A percentile compares a stretch with the other conserved stretches of the same genome.
phyloP scores from a whole-genome alignment of 306 rosid species.

The Ormosia semicastrata region DNA sequence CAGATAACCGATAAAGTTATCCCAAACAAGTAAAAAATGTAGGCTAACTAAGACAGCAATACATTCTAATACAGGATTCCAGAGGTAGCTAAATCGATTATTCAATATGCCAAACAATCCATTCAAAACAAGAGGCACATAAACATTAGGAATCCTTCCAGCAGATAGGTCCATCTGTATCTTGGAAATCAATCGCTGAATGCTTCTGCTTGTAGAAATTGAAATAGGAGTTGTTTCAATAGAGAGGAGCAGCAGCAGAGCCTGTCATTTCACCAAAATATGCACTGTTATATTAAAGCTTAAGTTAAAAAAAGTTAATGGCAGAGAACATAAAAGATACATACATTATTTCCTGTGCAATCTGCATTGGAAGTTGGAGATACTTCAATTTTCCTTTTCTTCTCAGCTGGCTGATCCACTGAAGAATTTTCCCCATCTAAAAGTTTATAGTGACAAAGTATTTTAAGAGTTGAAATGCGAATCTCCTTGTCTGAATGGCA shows the following conservation, averaged over 20 bases:
- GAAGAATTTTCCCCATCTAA: constrained; percentile 34
- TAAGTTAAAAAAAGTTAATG: constrained; percentile 14
- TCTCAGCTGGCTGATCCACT: constrained; percentile 49
- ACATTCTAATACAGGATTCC: constrained; percentile 82
- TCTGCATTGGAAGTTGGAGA: constrained; percentile 32
- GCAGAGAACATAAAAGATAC: constrained; percentile 27
- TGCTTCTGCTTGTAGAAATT: constrained; percentile 64
- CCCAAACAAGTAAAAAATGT: constrained; percentile 57
- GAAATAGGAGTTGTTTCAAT: constrained; percentile 80
- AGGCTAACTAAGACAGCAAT: constrained; percentile 64
- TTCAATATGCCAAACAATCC: constrained; percentile 75
- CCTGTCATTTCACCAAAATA: constrained; percentile 57
- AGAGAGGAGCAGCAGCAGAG: constrained; percentile 63
- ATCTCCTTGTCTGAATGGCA: constrained; percentile 60
- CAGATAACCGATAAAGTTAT: constrained; percentile 48
- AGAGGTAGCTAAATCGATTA: constrained; percentile 70
- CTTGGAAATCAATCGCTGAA: constrained; percentile 69
- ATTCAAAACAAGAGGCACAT: constrained; percentile 65
- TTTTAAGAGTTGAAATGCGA: constrained; percentile 74
- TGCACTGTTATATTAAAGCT: neutral
- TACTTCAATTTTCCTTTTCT: constrained; percentile 57
- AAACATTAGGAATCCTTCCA: constrained; percentile 58
- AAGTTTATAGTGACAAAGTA: constrained; percentile 60
- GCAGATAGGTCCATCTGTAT: constrained; percentile 71
- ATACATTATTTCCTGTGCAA: constrained; percentile 49